These are phyloP conservation scores for Pseudopithomyces chartarum DNA, from an alignment of 2,329 filamentous ascomycete species.

Conservation along the genomic window DNA sequence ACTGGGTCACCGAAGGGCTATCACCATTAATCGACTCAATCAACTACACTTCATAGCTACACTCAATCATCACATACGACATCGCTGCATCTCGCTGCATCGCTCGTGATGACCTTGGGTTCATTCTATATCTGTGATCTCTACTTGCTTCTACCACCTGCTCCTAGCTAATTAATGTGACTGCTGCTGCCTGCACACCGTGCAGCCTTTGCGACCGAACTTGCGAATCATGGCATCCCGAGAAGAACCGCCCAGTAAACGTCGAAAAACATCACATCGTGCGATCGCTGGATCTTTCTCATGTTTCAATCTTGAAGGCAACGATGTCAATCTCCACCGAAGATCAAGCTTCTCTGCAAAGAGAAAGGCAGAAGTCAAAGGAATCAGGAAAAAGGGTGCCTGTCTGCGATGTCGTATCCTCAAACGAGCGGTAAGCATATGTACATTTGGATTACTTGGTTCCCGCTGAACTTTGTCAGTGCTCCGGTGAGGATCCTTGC, in stretches of 20 bases:
- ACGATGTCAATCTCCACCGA: conserved; percentile 14
- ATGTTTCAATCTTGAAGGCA: conserved; percentile 19
- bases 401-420: conserved; percentile 21
- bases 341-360: conserved; percentile 17
- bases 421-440: conserved; percentile 18
- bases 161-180: neutral
- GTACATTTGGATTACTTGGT: neutral
- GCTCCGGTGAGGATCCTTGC: conserved; percentile 24
- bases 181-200: neutral
- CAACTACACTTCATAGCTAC: neutral
- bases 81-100: neutral
- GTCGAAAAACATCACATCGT: conserved; percentile 1
- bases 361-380: conserved; percentile 18
- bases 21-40: neutral
- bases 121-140: neutral
- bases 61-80: conserved; percentile 1
- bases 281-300: conserved; percentile 11
- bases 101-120: neutral
- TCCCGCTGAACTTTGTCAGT: conserved; percentile 10
- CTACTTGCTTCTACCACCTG: neutral
- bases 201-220: neutral
- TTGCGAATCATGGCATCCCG: neutral
- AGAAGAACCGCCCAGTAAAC: neutral
- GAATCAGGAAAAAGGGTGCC: conserved; percentile 18
- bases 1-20: neutral